Evolutionary conservation across 108 stramenopile species (phyloP).

Genomic region (Stephanodiscus minutulus): DNA sequence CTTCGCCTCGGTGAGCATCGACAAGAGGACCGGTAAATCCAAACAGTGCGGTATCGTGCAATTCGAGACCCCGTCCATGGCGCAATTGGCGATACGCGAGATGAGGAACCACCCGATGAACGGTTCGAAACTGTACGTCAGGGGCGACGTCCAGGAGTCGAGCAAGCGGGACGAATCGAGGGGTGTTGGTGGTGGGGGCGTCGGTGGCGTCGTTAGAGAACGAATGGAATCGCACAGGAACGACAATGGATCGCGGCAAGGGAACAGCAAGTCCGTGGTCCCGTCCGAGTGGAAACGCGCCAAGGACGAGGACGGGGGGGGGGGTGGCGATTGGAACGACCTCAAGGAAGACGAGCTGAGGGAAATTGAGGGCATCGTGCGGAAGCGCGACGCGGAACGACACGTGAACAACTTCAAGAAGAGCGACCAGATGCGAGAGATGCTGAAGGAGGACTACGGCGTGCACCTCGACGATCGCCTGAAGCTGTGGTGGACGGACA

Average conservation of each 20-base stretch:
- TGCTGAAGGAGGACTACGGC: constrained; percentile 60
- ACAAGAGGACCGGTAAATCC: constrained; percentile 61
- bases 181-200: constrained; percentile 10
- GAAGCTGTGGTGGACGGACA: constrained; percentile 83
- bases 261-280: constrained; percentile 30
- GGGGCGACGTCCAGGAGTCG: constrained; percentile 77
- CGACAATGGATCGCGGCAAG: background rate
- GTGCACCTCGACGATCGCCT: constrained; percentile 82
- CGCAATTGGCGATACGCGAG: constrained; percentile 64
- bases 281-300: constrained; percentile 74
- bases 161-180: constrained; percentile 16
- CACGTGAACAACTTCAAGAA: constrained; percentile 61
- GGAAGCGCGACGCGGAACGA: constrained; percentile 69
- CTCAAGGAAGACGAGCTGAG: constrained; percentile 50
- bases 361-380: constrained; percentile 53
- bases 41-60: constrained; percentile 85
- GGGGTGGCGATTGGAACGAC: constrained; percentile 40
- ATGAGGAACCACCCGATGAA: constrained; percentile 84
- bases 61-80: constrained; percentile 74
- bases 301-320: constrained; percentile 51
- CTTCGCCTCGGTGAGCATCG: constrained; percentile 78
- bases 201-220: background rate
- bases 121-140: constrained; percentile 67
- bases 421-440: constrained; percentile 72
- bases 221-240: constrained; percentile 8